Conservation (phyloP, 2,329 filamentous ascomycete species). For the Diaporthe humulicola region DNA sequence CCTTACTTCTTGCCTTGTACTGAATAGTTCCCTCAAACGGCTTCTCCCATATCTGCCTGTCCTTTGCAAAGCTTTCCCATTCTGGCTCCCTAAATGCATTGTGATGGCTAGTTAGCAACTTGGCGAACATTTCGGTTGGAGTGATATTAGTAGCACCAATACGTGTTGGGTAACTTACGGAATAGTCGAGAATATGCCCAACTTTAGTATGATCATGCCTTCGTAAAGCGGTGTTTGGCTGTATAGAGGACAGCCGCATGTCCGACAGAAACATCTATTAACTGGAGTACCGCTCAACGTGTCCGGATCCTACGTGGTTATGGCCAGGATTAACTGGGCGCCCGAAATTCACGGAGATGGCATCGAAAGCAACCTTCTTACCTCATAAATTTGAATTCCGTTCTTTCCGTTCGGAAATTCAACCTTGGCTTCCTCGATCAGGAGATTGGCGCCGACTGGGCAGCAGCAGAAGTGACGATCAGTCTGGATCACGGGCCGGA, state of each 20-base stretch:
- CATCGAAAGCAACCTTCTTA: not conserved
- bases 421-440: not conserved
- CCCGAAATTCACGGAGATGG: not conserved
- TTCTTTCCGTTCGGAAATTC: not conserved
- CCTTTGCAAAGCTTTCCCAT: not conserved
- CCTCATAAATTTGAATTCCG: not conserved
- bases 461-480: not conserved
- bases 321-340: not conserved
- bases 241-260: slow-evolving; percentile 1
- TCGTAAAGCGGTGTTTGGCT: not conserved
- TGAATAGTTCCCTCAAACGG: slow-evolving; percentile 1
- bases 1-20: not conserved
- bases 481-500: no score
- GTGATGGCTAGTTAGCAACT: not conserved
- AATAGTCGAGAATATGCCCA: not conserved
- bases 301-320: not conserved
- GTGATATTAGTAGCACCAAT: not conserved
- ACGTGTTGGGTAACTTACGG: not conserved
- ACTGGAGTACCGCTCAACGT: not conserved
- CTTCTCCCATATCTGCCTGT: not conserved
- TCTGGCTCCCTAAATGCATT: not conserved
- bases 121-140: not conserved
- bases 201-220: not conserved
- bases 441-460: not conserved
- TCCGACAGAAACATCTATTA: not conserved